Base-by-base conservation (phyloP, 164 flowering plant genomes). In the Stephania yunnanensis region DNA sequence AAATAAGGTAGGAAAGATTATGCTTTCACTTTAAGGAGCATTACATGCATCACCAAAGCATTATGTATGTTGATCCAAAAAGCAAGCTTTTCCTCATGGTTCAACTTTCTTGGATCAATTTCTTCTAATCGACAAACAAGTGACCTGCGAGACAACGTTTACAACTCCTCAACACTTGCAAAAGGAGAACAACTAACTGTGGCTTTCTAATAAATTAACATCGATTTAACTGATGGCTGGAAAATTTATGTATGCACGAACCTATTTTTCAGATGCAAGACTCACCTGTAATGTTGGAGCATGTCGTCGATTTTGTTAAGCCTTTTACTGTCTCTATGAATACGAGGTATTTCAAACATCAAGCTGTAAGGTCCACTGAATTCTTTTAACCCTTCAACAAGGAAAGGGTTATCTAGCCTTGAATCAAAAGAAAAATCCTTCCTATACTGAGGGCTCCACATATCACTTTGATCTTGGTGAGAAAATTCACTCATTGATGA, bases 31-130 rank as follows among this genome's bases (percentile, higher is more conserved):
- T 44, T 13, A 64, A 31, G 19, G 25, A 30, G 46, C 72, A 76
- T 82, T 92, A 95, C 99, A 88, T 93, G 99, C 99, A 95, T 95
- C 88, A 93, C 94, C 81, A 95, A 82, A 12, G 98, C 90, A 83
- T 95, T 93, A 79, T 95, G 99, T 78, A 92, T 80, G 73, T 95
- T 95, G 74, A 93, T 90, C 99, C 99, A 95, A 80, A 95, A 95
- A 31, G 99, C 97, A 71, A 95, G 86, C 88, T 90, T 93, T 85
- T 95, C 98, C 76, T 88, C 95, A 30, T 88, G 91, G 46, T 83
- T 89, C 93, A 93, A 75, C 78, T 86, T 91, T 79, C 83, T 83
- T 4, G 87, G 93, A 82, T 95, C 87, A 69, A 93, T 83, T 61
- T 90, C 88, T 83, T 90, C 97, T 80, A 95, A 77, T 68, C 84